These are phyloP conservation scores for Monascus purpureus DNA, from an alignment of 495 filamentous ascomycete species.

Conservation along the genomic window DNA sequence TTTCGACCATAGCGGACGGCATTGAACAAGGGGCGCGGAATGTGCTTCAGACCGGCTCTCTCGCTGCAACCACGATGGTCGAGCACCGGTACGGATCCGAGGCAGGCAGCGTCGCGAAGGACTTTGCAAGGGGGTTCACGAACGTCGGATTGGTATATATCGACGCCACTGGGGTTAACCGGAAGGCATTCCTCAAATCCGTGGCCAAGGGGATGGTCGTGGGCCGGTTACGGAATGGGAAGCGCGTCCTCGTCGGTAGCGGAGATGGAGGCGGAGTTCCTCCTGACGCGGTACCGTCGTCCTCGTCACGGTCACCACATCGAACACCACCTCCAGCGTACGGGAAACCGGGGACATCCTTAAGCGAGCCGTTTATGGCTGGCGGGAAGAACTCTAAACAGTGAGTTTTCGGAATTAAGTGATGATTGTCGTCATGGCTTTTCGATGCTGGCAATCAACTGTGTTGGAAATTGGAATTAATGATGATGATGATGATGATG, in stretches of 20 bases:
- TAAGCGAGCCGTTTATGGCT: constrained; percentile 17
- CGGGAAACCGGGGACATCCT: constrained; percentile 23
- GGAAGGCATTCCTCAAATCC: constrained; percentile 74
- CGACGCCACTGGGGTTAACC: constrained; percentile 81
- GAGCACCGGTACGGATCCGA: constrained; percentile 73
- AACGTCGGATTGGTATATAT: constrained; percentile 98
- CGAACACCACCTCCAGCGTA: constrained; percentile 31
- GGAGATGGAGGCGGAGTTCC: constrained; percentile 54
- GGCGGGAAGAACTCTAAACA: constrained; percentile 21
- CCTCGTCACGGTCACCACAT: constrained; percentile 16
- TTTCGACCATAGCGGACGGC: constrained; percentile 87
- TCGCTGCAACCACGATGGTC: constrained; percentile 68
- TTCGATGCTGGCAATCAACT: no score
- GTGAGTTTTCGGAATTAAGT: no score
- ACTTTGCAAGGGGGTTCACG: constrained; percentile 73
- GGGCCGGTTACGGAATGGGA: constrained; percentile 66
- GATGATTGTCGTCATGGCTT: no score
- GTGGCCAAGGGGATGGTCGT: constrained; percentile 99
- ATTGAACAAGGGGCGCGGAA: constrained; percentile 71
- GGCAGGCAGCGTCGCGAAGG: constrained; percentile 57
- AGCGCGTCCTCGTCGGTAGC: constrained; percentile 73
- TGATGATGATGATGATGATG: no score
- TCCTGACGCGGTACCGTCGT: constrained; percentile 10
- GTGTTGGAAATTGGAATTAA: no score
- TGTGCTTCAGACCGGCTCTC: constrained; percentile 55